Base-by-base conservation (phyloP, 2,329 filamentous ascomycete genomes). In the Juglanconis juglandina region DNA sequence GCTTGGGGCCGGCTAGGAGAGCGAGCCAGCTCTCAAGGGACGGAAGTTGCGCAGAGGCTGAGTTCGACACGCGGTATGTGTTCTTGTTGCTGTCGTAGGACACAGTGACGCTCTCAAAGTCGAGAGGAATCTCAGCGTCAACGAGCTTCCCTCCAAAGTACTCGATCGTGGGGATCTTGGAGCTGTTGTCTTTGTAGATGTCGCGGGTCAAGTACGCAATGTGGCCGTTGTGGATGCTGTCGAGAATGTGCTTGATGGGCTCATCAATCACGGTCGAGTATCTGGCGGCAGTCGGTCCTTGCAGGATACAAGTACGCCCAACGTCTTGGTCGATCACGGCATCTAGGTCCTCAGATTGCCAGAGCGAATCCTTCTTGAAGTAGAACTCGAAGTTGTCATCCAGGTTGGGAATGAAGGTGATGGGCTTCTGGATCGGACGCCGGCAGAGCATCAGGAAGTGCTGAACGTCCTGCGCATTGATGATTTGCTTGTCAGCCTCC, bases 301-400 rank as follows among this genome's bases (percentile, higher is more conserved):
- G 95, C 42, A 99, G 81, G 72, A 99, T 97, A 79, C 93, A 97
- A 49, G 93, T 96, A 72, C 96, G 87, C 65, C 92, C 93, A 61
- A 99, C 95, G 72, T 99, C 96, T 76, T 98, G 95, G 67, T 84
- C 94, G 63, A 97, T 93, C 60, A 99, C 93, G 57, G 95, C 95
- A 70, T 96, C 94, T 10, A 99, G 82, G 70, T 99, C 95, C 77
- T 99, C 95, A 1, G 95, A 98, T 77, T 99, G 95, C 95, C 95
- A 99, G 7, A 99, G 84, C 1, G 95, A 99, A 75, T 99, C 95
- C 81, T 99, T 99, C 87, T 99, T 99, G 88, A 99, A 99, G 81
- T 92, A 99, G 78, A 96, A 96, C 73, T 99, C 95, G 67, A 99
- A 99, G 73, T 94, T 96, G 65, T 96, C 92, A 69, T 99, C 95